Evolutionary conservation across 108 stramenopile species (phyloP).

Genomic region (Skeletonema marinoi): DNA sequence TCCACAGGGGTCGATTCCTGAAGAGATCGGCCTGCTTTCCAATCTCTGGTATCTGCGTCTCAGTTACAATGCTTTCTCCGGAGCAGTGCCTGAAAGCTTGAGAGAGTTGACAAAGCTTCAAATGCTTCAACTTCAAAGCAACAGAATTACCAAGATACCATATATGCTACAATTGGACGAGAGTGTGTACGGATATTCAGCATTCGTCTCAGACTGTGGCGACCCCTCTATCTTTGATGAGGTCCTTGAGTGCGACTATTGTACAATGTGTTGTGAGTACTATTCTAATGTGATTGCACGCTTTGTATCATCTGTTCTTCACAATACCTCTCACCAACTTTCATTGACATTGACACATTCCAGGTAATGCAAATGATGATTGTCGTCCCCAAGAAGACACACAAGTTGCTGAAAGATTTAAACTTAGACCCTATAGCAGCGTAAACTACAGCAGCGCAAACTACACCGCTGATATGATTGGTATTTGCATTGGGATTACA

Average conservation of each 20-base stretch:
- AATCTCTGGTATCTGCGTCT: constrained; percentile 50
- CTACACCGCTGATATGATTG: too few relatives aligned
- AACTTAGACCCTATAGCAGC: too few relatives aligned
- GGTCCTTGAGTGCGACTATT: constrained; percentile 7
- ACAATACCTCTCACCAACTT: neutral
- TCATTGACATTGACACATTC: neutral
- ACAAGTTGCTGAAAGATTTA: too few relatives aligned
- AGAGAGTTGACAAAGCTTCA: neutral
- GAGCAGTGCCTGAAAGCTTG: constrained; percentile 14
- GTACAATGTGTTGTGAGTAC: constrained; percentile 38
- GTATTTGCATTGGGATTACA: too few relatives aligned
- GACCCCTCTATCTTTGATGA: constrained; percentile 21
- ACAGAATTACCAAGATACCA: constrained; percentile 5
- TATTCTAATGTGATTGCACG: neutral
- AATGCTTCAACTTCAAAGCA: constrained; percentile 24
- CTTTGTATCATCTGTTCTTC: too few relatives aligned
- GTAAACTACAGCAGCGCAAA: too few relatives aligned
- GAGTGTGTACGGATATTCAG: neutral
- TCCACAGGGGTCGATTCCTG: constrained; percentile 61
- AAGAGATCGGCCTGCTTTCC: constrained; percentile 46
- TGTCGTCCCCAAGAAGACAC: too few relatives aligned
- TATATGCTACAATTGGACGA: neutral
- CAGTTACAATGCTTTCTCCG: too few relatives aligned
- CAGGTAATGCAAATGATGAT: too few relatives aligned
- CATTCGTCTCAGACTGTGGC: constrained; percentile 32